Percentiles rank a stretch among this genome's conserved stretches.
Conservation (phyloP, 164 flowering plant genomes). For the Vitis rupestris region DNA sequence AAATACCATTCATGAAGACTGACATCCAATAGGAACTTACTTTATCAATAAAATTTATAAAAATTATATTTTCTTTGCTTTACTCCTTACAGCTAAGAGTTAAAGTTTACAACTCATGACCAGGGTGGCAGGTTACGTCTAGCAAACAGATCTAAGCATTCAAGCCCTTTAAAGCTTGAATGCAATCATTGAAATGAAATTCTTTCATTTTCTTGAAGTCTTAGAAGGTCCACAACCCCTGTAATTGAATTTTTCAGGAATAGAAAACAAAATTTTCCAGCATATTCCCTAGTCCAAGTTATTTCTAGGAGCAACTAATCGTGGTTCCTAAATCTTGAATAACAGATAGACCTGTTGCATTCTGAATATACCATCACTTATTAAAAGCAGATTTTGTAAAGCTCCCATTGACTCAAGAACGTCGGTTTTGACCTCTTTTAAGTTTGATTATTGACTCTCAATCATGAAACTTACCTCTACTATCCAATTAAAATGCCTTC, state of each 20-base stretch:
- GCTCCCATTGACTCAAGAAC: background rate
- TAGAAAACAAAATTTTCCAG: background rate
- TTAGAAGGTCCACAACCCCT: background rate
- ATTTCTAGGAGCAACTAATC: background rate
- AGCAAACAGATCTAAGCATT: background rate
- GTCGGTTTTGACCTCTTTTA: too few relatives aligned
- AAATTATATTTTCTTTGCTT: background rate
- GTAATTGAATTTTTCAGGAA: background rate
- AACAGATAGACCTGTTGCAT: background rate
- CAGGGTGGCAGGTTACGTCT: background rate
- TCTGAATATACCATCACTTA: background rate
- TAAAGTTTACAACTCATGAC: background rate
- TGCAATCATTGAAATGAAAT: background rate
- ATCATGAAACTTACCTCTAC: too few relatives aligned
- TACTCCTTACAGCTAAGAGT: background rate
- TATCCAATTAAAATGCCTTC: too few relatives aligned
- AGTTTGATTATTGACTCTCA: too few relatives aligned
- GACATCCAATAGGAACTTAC: background rate
- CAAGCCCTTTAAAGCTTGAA: background rate
- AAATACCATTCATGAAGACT: background rate
- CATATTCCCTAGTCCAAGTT: background rate
- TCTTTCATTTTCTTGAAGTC: background rate
- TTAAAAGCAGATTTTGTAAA: background rate
- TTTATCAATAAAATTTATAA: background rate
- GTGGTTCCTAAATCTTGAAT: background rate